These are phyloP conservation scores for Penicillium glabrum DNA, from an alignment of 2,329 filamentous ascomycete species.

Conservation along the genomic window DNA sequence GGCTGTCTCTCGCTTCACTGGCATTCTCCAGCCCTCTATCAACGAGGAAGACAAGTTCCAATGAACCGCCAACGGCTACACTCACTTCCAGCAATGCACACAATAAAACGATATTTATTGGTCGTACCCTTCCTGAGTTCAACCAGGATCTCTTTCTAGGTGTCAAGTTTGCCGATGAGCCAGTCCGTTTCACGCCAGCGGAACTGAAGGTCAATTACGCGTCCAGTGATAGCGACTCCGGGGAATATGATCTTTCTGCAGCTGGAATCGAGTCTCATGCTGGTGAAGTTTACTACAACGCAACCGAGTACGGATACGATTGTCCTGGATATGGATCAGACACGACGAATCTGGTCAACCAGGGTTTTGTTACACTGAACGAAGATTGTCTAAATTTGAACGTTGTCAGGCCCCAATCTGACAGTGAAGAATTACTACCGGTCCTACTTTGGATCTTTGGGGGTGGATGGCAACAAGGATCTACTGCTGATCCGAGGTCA, in stretches of 20 bases:
- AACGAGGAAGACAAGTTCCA: conserved; percentile 3
- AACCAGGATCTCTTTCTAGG: conserved; percentile 31
- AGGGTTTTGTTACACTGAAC: conserved; percentile 18
- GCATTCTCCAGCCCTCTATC: not conserved
- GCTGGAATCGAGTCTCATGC: not conserved
- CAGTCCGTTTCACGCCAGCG: conserved; percentile 26
- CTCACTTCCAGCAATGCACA: conserved; percentile 1
- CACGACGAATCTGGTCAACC: conserved; percentile 21
- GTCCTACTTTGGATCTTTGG: conserved; percentile 35
- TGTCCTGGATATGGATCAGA: conserved; percentile 34
- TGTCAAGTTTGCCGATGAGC: conserved; percentile 31
- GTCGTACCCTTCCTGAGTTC: conserved; percentile 26
- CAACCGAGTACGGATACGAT: conserved; percentile 31
- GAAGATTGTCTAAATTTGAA: conserved; percentile 33
- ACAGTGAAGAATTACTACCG: conserved; percentile 15
- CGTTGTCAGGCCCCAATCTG: conserved; percentile 21
- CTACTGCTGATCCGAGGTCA: conserved; percentile 32
- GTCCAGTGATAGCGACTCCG: conserved; percentile 22
- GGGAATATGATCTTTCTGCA: conserved; percentile 4
- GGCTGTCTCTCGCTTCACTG: conserved; percentile 1
- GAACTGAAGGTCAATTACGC: conserved; percentile 22
- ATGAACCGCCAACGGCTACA: conserved; percentile 23
- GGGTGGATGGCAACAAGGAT: conserved; percentile 32
- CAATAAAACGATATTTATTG: conserved; percentile 24
- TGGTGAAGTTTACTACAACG: conserved; percentile 24